Base-by-base conservation (phyloP, 176 grass and related monocot species). In the Typha latifolia region DNA sequence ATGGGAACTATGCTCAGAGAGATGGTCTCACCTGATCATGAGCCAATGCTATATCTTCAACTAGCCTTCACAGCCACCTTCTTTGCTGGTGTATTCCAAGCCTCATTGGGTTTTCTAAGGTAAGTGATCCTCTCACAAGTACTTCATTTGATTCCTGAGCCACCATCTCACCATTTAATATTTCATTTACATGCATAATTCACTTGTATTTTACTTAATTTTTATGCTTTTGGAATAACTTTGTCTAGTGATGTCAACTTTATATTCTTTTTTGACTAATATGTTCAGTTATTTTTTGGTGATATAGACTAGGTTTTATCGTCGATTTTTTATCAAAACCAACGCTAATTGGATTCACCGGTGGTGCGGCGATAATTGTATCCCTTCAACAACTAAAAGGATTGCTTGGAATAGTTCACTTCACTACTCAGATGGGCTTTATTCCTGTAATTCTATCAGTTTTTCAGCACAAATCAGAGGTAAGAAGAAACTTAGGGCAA, bases 381-480 rank as follows among this genome's bases (percentile, higher is more conserved):
- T 99, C 94, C 12, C 89, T 99, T 51, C 94, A 99, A 75, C 94
- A 99, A 78, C 82, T 99, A 49, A 99, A 93, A 73, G 89, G 94
- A 2, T 62, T 99, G 1, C 84, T 99, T 59, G 94, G 94, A 61
- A 90, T 99, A 76, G 77, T 83, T 68, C 94, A 93, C 47, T 99
- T 99, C 86, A 99, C 89, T 5, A 77, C 80, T 4, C 73, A 90
- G 69, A 99, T 99, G 94, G 83, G 85, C 7, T 85, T 99, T 76
- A 10, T 99, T 68, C 83, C 82, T 65, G 94, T 99, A 65, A 84
- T 93, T 81, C 34, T 59, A 19, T 93, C 94, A 76, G 89, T 93
- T 79, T 12, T 99, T 31, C 57, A 56, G 43, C 77, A 74, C 6
- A 87, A 64, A 66, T 14, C 77, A 64, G 94, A 99, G 84, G 87